These are phyloP conservation scores for Colletotrichum sojae DNA, from an alignment of 2,329 filamentous ascomycete species.

Conservation along the genomic window DNA sequence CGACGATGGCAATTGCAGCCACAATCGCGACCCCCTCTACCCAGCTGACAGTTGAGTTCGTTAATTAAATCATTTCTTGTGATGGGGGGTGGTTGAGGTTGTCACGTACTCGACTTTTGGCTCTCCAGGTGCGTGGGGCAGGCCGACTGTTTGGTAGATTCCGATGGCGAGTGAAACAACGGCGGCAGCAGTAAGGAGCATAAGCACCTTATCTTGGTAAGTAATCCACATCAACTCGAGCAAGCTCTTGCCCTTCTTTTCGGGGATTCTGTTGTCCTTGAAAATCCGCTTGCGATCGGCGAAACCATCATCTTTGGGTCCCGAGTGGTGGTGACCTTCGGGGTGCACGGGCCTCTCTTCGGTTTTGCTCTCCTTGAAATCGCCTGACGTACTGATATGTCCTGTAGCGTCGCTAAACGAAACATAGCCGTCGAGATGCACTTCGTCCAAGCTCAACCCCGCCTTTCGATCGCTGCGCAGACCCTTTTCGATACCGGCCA, in stretches of 20 bases:
- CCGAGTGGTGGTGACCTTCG: conserved; percentile 1
- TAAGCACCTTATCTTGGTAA: conserved; percentile 86
- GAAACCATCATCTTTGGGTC: conserved; percentile 57
- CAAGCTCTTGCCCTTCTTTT: conserved; percentile 81
- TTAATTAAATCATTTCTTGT: no score
- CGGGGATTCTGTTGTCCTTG: conserved; percentile 79
- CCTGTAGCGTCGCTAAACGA: conserved; percentile 79
- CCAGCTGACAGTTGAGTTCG: conserved; percentile 60
- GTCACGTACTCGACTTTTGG: conserved; percentile 22
- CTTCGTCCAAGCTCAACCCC: conserved; percentile 85
- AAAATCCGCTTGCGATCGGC: conserved; percentile 79
- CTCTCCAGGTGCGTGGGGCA: conserved; percentile 63
- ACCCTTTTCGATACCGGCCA: conserved; percentile 84
- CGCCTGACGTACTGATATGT: conserved; percentile 33
- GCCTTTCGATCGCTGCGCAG: conserved; percentile 79
- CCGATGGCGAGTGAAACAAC: conserved; percentile 81
- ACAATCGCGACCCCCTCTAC: conserved; percentile 87
- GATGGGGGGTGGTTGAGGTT: no score
- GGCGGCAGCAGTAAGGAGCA: conserved; percentile 79
- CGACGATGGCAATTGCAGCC: conserved; percentile 83
- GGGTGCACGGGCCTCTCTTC: conserved; percentile 9
- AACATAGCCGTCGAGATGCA: conserved; percentile 73
- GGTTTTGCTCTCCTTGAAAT: conserved; percentile 32
- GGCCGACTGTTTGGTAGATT: conserved; percentile 81
- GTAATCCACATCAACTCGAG: conserved; percentile 85